Conservation (phyloP, 768 basidiomycete species). For the Lactifluus hygrophoroides region DNA sequence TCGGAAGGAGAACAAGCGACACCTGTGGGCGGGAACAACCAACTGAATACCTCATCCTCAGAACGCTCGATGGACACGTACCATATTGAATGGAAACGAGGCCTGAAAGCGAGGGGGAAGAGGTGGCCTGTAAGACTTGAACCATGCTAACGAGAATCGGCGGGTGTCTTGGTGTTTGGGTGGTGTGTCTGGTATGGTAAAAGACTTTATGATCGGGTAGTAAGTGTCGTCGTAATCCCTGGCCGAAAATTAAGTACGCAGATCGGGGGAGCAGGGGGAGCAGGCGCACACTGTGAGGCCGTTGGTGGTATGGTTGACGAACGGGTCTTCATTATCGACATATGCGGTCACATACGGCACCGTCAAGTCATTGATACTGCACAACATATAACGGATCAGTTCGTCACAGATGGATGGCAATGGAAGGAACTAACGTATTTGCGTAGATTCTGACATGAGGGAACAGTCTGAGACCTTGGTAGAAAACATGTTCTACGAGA, state of each 20-base stretch:
- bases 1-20: slow-evolving; percentile 47
- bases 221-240: slow-evolving; percentile 18
- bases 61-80: slow-evolving; percentile 29
- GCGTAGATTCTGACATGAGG: slow-evolving; percentile 68
- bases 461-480: slow-evolving; percentile 60
- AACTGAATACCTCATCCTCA: neutral
- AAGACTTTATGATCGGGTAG: slow-evolving; percentile 17
- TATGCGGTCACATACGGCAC: slow-evolving; percentile 79
- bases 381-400: neutral
- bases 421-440: slow-evolving; percentile 48
- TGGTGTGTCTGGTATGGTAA: slow-evolving; percentile 5
- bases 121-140: slow-evolving; percentile 11
- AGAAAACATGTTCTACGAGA: slow-evolving; percentile 58
- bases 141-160: neutral
- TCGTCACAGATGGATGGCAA: neutral
- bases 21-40: slow-evolving; percentile 33
- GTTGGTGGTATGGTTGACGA: slow-evolving; percentile 43
- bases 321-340: slow-evolving; percentile 61
- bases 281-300: slow-evolving; percentile 53
- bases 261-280: neutral
- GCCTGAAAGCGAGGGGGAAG: slow-evolving; percentile 5
- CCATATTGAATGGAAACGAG: slow-evolving; percentile 63
- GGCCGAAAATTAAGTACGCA: neutral
- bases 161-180: slow-evolving; percentile 1
- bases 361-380: slow-evolving; percentile 62